Conservation (phyloP, 352 stramenopile species). For the Thalassiosira exigua region DNA sequence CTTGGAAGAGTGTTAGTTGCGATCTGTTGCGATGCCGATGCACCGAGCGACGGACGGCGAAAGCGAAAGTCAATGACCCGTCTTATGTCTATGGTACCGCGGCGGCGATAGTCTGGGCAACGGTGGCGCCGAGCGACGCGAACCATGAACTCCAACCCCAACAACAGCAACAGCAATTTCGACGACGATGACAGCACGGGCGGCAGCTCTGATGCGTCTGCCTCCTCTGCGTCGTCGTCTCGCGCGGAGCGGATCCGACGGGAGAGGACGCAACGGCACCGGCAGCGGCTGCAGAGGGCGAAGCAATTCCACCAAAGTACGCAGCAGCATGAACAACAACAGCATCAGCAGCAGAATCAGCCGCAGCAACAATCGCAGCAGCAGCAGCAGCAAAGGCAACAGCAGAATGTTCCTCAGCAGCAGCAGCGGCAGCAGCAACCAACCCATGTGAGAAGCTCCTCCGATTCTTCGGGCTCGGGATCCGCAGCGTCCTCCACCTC, state of each 20-base stretch:
- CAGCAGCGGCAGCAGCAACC: conserved; percentile 1
- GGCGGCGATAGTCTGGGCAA: too few relatives aligned
- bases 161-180: background rate
- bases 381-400: background rate
- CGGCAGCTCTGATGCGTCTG: conserved; percentile 10
- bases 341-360: background rate
- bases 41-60: too few relatives aligned
- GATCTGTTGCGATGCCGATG: too few relatives aligned
- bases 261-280: conserved; percentile 47
- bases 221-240: conserved; percentile 29
- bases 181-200: conserved; percentile 24
- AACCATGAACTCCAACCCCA: conserved; percentile 34
- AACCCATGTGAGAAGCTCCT: conserved; percentile 24
- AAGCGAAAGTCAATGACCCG: too few relatives aligned
- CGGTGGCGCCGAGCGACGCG: too few relatives aligned
- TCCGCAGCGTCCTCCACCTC: conserved; percentile 27
- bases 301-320: conserved; percentile 50
- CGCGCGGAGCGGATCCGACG: conserved; percentile 37
- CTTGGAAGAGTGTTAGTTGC: too few relatives aligned
- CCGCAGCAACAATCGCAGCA: conserved; percentile 14
- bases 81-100: too few relatives aligned
- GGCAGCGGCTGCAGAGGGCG: conserved; percentile 46
- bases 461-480: conserved; percentile 29
- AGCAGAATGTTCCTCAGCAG: conserved; percentile 10
- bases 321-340: conserved; percentile 9